Percentiles rank a stretch among this genome's conserved stretches.
Conservation (phyloP, 352 stramenopile genomes). For the Aphanomyces stellatus region DNA sequence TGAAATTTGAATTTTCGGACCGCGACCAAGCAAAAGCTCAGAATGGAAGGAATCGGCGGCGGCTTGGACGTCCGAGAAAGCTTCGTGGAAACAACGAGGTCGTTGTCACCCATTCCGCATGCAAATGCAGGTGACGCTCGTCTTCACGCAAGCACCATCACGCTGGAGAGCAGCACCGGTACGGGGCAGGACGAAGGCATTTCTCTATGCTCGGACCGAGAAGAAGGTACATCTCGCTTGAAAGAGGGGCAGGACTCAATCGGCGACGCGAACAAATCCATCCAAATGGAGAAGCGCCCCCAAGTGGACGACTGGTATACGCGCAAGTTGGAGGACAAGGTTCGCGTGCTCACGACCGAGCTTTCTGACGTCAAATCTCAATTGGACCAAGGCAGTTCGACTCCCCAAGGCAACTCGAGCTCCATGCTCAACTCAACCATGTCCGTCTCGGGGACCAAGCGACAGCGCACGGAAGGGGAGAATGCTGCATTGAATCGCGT, state of each 20-base stretch:
- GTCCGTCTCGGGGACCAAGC: not conserved
- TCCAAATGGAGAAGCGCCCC: not conserved
- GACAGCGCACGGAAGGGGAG: not conserved
- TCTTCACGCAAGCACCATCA: not conserved
- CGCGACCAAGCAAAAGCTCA: not conserved
- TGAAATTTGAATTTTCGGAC: not conserved
- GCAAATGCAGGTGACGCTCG: not conserved
- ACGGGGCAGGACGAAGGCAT: conserved; percentile 2
- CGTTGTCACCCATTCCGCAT: conserved; percentile 1
- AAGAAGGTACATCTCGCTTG: not conserved
- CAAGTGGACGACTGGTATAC: not conserved
- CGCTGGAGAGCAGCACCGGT: not conserved
- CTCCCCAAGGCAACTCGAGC: not conserved
- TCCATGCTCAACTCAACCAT: not conserved
- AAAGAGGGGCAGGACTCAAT: not conserved
- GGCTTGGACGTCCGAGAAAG: not conserved
- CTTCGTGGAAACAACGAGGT: conserved; percentile 5
- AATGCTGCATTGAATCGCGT: not conserved
- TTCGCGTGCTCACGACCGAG: not conserved
- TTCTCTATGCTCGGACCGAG: not conserved
- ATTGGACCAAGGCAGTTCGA: too few species aligned
- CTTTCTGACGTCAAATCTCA: too few species aligned
- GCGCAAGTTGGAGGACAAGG: not conserved
- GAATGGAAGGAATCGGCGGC: not conserved
- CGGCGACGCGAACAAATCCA: not conserved